phyloP scores from a whole-genome alignment of 768 basidiomycete species.

The Clavaria fumosa region DNA sequence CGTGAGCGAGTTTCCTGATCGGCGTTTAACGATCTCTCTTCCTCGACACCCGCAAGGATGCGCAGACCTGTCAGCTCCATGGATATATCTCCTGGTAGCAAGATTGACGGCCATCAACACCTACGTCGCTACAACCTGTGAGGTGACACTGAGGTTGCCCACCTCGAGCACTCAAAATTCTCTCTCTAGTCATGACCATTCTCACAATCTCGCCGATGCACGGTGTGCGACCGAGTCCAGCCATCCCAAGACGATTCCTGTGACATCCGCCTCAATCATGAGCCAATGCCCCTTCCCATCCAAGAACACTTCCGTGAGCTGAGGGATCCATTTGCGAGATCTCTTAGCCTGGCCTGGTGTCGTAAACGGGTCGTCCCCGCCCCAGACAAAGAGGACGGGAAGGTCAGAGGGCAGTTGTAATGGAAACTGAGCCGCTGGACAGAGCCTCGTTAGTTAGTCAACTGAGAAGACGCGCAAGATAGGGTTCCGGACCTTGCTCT shows the following conservation, averaged over 20 bases:
- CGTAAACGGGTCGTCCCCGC: slow-evolving; percentile 38
- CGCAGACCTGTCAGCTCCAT: no score
- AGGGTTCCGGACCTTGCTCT: slow-evolving; percentile 27
- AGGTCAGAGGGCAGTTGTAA: slow-evolving; percentile 29
- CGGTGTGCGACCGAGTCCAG: slow-evolving; percentile 22
- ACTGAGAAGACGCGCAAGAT: slow-evolving; percentile 1
- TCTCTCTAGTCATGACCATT: no score
- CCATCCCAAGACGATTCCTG: slow-evolving; percentile 32
- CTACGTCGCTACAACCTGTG: no score
- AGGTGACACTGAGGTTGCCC: no score
- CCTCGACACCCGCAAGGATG: no score
- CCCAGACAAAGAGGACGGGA: slow-evolving; percentile 47
- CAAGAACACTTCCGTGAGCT: slow-evolving; percentile 34
- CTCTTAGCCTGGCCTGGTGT: slow-evolving; percentile 25
- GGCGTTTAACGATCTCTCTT: no score
- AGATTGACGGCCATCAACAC: no score
- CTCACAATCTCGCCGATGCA: neutral
- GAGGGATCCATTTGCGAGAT: slow-evolving; percentile 33
- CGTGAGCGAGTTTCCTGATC: no score
- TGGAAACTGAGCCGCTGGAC: slow-evolving; percentile 28
- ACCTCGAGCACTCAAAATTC: no score
- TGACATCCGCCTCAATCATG: slow-evolving; percentile 45
- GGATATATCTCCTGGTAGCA: no score
- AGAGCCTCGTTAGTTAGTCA: slow-evolving; percentile 4
- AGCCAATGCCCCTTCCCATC: slow-evolving; percentile 55